A percentile compares a stretch with the other conserved stretches of the same genome.
These are phyloP conservation scores for Straminergon stramineum DNA, from an alignment of 225 moss, liverwort and hornwort genomes.

Conservation along the genomic window DNA sequence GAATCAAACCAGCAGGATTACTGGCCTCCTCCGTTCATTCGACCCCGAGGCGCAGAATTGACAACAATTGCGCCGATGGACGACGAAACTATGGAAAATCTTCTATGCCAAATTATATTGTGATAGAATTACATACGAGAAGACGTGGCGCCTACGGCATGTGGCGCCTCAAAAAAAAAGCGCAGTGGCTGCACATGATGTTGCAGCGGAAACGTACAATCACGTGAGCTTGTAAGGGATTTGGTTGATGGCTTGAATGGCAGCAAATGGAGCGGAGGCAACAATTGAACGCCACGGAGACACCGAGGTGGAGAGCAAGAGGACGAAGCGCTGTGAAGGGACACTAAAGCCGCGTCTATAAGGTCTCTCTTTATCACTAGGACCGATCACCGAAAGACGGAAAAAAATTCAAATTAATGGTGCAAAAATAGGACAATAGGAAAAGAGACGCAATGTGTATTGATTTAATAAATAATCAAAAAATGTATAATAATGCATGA, in stretches of 20 bases:
- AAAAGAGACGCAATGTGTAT: too few relatives aligned
- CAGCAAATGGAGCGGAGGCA: not conserved
- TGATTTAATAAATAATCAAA: too few relatives aligned
- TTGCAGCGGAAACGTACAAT: not conserved
- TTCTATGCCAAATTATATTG: not conserved
- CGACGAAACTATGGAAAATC: not conserved
- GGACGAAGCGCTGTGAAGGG: slow-evolving; percentile 9
- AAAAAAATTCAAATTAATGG: too few relatives aligned
- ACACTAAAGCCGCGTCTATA: not conserved
- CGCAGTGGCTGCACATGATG: not conserved
- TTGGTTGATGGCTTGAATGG: not conserved
- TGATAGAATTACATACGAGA: not conserved
- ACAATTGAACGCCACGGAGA: not conserved
- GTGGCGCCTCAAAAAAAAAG: not conserved
- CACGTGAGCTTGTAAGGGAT: not conserved
- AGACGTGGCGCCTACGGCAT: not conserved
- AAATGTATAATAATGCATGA: too few relatives aligned
- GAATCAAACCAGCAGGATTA: not conserved
- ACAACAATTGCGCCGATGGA: not conserved
- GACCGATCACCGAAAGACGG: not conserved
- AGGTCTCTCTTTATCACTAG: not conserved
- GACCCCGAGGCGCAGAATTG: not conserved
- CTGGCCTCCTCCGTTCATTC: not conserved
- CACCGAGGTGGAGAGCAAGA: not conserved
- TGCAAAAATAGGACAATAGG: too few relatives aligned